Evolutionary conservation across 148 eudicot species (phyloP).

Genomic region (Rhododendron vialii): DNA sequence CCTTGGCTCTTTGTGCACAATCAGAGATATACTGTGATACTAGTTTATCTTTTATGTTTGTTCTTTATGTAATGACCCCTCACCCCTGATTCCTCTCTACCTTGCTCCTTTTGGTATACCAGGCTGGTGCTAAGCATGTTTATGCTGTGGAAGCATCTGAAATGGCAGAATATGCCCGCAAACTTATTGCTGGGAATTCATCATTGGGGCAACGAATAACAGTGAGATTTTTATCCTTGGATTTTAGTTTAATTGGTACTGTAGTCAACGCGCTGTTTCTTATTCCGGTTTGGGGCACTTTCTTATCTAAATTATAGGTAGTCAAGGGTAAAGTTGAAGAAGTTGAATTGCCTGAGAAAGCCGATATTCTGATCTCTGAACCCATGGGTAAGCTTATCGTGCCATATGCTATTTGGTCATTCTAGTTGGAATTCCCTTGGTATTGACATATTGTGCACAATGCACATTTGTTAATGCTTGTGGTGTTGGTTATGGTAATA

Average conservation of each 20-base stretch:
- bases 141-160: conserved; percentile 99
- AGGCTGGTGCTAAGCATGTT: conserved; percentile 99
- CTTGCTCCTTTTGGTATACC: conserved; percentile 1
- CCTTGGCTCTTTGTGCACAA: background rate
- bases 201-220: conserved; percentile 70
- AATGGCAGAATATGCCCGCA: conserved; percentile 92
- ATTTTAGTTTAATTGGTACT: background rate
- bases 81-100: background rate
- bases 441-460: background rate
- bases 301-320: conserved; percentile 40
- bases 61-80: background rate
- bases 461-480: background rate
- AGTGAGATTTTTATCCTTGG: conserved; percentile 31
- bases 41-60: background rate
- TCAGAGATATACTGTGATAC: background rate
- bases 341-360: conserved; percentile 91
- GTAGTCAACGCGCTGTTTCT: background rate
- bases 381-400: conserved; percentile 75
- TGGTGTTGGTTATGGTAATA: background rate
- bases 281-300: conserved; percentile 6
- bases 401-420: background rate
- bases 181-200: conserved; percentile 93
- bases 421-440: background rate
- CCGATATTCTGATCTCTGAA: conserved; percentile 89
- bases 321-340: conserved; percentile 97